Evolutionary conservation across 306 rosid species (phyloP).

Genomic region (Astragalus glycyphyllos): DNA sequence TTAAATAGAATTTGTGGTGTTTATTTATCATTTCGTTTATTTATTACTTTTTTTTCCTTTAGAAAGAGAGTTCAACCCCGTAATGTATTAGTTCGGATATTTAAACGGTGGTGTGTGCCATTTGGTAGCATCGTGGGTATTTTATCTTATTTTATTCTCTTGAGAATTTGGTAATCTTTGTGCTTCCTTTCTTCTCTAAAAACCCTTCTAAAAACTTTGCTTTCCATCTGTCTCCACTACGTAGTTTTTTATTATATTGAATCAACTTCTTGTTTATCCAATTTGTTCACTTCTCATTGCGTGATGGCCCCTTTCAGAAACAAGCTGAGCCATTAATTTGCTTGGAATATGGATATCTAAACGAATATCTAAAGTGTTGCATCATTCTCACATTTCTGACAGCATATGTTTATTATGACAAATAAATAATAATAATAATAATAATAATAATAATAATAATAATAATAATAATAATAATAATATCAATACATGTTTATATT

Average conservation of each 20-base stretch:
- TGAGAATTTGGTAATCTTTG: constrained; percentile 50
- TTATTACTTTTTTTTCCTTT: no score
- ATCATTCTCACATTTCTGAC: constrained; percentile 41
- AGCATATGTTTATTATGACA: constrained; percentile 12
- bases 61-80: constrained; percentile 8
- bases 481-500: neutral
- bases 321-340: constrained; percentile 19
- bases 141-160: constrained; percentile 33
- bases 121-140: constrained; percentile 29
- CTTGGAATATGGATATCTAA: constrained; percentile 40
- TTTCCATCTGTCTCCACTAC: constrained; percentile 39
- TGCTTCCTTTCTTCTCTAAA: constrained; percentile 28
- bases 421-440: neutral
- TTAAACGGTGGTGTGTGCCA: constrained; percentile 41
- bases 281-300: constrained; percentile 42
- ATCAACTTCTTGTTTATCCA: constrained; percentile 43
- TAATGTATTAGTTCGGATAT: constrained; percentile 21
- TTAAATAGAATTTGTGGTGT: no score
- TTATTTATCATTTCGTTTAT: no score
- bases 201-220: constrained; percentile 35
- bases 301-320: constrained; percentile 40
- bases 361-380: constrained; percentile 41
- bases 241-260: constrained; percentile 38
- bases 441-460: no score
- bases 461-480: no score